Conservation (phyloP, 83 land plant species). For the Larix sibirica region DNA sequence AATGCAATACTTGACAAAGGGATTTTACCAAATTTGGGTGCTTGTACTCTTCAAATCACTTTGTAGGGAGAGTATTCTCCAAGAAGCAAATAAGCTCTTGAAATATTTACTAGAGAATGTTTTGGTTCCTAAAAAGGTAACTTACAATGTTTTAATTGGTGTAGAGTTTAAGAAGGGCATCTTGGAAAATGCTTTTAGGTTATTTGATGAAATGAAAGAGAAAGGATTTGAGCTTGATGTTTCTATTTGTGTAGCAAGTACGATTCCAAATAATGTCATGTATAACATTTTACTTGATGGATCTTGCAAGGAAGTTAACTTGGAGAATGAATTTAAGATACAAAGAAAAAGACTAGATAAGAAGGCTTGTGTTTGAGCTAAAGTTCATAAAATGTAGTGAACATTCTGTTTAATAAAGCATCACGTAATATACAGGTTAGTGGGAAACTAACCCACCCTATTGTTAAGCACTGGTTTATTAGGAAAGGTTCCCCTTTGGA, state of each 20-base stretch:
- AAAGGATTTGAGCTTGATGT: too few relatives aligned
- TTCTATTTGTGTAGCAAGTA: too few relatives aligned
- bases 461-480: too few relatives aligned
- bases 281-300: too few relatives aligned
- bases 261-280: too few relatives aligned
- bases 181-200: slow-evolving; percentile 29
- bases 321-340: background rate
- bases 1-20: slow-evolving; percentile 1
- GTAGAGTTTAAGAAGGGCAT: slow-evolving; percentile 26
- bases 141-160: slow-evolving; percentile 24
- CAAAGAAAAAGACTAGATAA: slow-evolving; percentile 16
- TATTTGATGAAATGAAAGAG: slow-evolving; percentile 15
- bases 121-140: slow-evolving; percentile 22
- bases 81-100: slow-evolving; percentile 22
- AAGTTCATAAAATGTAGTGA: too few relatives aligned
- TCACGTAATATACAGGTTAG: too few relatives aligned
- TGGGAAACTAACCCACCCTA: too few relatives aligned
- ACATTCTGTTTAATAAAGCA: too few relatives aligned
- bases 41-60: slow-evolving; percentile 22
- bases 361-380: background rate
- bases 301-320: too few relatives aligned
- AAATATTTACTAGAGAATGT: slow-evolving; percentile 1
- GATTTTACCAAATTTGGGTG: slow-evolving; percentile 13
- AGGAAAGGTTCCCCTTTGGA: too few relatives aligned
- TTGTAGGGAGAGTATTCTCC: slow-evolving; percentile 9